Evolutionary conservation across 148 eudicot species (phyloP).

Genomic region (Chenopodium suecicum): DNA sequence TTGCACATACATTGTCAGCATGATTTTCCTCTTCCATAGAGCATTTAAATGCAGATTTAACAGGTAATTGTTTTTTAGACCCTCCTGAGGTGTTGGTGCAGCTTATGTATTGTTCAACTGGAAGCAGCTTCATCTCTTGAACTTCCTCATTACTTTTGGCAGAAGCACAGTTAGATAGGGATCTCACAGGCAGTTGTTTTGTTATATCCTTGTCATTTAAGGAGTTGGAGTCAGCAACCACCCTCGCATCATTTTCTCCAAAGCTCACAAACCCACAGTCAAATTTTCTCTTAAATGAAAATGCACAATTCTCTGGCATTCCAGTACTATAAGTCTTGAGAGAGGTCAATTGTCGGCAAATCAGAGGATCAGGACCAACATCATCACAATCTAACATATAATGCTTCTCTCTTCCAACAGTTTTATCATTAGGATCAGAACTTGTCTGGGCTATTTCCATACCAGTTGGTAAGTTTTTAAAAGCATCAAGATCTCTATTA

Average conservation of each 20-base stretch:
- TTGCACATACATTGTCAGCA: conserved; percentile 15
- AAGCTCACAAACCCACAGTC: conserved; percentile 21
- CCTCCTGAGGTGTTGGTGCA: conserved; percentile 6
- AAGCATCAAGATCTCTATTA: conserved; percentile 20
- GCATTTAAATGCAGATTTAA: not conserved
- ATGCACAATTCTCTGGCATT: conserved; percentile 23
- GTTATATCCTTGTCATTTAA: conserved; percentile 13
- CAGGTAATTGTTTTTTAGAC: not conserved
- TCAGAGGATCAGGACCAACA: conserved; percentile 29
- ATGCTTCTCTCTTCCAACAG: conserved; percentile 23
- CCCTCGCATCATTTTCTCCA: conserved; percentile 20
- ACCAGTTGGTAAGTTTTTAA: conserved; percentile 13
- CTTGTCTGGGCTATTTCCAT: conserved; percentile 24
- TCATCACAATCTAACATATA: conserved; percentile 24
- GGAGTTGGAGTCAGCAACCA: conserved; percentile 26
- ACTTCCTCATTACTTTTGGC: conserved; percentile 26
- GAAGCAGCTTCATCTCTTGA: conserved; percentile 7
- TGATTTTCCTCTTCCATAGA: conserved; percentile 6
- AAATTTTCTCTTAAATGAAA: conserved; percentile 22
- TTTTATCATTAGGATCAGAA: conserved; percentile 25
- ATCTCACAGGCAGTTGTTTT: conserved; percentile 5
- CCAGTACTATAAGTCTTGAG: conserved; percentile 51
- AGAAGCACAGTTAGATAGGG: conserved; percentile 17
- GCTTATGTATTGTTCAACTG: conserved; percentile 1
- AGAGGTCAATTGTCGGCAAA: conserved; percentile 42